phyloP scores from a whole-genome alignment of 768 basidiomycete genomes.

The Kwoniella newhampshirensis region DNA sequence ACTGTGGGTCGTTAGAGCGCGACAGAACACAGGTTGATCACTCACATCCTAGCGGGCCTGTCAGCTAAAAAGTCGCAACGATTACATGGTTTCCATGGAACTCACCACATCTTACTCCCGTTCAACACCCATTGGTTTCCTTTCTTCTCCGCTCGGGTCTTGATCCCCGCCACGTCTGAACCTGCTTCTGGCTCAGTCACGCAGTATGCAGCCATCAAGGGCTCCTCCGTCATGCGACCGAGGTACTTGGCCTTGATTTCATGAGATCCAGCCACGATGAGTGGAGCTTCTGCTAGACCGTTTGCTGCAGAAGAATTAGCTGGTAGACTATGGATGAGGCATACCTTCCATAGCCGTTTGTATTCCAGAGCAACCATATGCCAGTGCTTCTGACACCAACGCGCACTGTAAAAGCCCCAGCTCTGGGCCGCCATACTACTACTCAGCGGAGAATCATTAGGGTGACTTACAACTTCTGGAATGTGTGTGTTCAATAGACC shows the following conservation, averaged over 20 bases:
- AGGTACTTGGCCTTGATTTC: constrained; percentile 54
- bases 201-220: constrained; percentile 54
- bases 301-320: constrained; percentile 40
- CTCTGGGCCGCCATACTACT: constrained; percentile 53
- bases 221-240: constrained; percentile 55
- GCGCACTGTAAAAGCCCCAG: constrained; percentile 52
- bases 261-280: constrained; percentile 53
- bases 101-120: constrained; percentile 54
- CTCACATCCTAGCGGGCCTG: constrained; percentile 30
- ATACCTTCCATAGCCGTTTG: constrained; percentile 54
- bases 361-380: constrained; percentile 53
- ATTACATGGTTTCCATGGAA: neutral
- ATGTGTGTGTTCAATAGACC: constrained; percentile 55
- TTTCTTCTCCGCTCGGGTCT: constrained; percentile 55
- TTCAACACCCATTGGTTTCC: constrained; percentile 55
- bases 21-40: neutral
- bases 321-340: neutral
- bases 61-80: neutral
- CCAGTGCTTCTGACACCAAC: constrained; percentile 52
- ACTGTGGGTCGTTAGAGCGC: constrained; percentile 18
- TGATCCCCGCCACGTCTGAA: constrained; percentile 55
- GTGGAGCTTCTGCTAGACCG: constrained; percentile 52
- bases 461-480: constrained; percentile 48
- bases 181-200: constrained; percentile 55
- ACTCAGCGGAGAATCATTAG: neutral